Evolutionary conservation across 352 stramenopile genomes (phyloP), one percentile per base, ranked within the genome.

Genomic region (Phytopythium aichiense): DNA sequence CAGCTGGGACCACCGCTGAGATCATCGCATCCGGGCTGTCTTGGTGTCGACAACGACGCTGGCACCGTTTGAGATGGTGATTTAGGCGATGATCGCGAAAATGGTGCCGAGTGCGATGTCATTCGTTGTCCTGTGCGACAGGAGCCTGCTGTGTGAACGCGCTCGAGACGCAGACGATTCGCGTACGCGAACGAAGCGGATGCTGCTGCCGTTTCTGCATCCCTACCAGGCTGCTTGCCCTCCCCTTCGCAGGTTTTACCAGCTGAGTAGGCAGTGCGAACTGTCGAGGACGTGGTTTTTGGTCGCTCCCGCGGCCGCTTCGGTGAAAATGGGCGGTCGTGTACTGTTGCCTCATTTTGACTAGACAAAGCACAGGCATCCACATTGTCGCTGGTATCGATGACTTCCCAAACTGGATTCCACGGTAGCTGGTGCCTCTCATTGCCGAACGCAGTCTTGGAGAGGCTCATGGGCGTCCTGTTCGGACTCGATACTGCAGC

Each of bases 151-250:
- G 20, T 58, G 1, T 31, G 33, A 6, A 58, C 52, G 9, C 52
- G 28, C 20, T 58, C 52, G 8, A 58, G n/a, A 9, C 52, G 52
- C 13, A 46, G 52, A 12, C 52, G 52, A 28, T 45, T 23, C 8
- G n/a, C 52, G 43, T 58, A 58, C 28, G 52, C 33, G 16, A 58
- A 43, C n/a, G 52, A 46, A 33, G 52, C 52, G 37, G 52, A 58
- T 12, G n/a, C 37, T 28, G 37, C 52, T 31, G 52, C 33, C 8
- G 33, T 46, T 12, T 58, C 52, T n/a, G 18, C 30, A 2, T 25
- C 52, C 7, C 22, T 16, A 9, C 2, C 20, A 13, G 20, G 8
- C 20, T 5, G 31, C 16, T 46, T 40, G 11, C 6, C 16, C 9
- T 52, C 46, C 4, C 23, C 23, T 20, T 52, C 23, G 8, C 22